Base-by-base conservation (phyloP, 306 rosid species). In the Castanea mollissima region DNA sequence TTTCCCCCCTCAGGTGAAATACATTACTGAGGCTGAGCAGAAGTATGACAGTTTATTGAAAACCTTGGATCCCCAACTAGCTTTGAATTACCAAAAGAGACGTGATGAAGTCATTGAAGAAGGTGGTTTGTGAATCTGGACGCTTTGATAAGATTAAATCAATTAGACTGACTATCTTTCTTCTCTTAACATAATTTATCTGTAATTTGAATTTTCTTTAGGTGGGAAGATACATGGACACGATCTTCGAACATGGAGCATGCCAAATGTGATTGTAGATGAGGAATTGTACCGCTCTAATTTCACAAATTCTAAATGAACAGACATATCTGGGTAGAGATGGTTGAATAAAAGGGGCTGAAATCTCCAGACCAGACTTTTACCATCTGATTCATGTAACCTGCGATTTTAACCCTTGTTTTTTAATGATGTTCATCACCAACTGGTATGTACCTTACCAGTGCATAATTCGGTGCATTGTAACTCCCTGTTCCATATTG, bases 61-160 rank as follows among this genome's bases (percentile, higher is more conserved):
- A 68, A 69, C 80, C 71, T 85, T 94, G 80, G 93, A 91, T 83
- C 91, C 97, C 10, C 90, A 84, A 18, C 83, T 94, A 62, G 86
- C 97, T 49, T 63, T 60, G 80, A 76, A 85, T 75, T 92, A 89
- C 87, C 90, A 86, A 79, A 86, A 84, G 86, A 91, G 98, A 86
- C 92, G 98, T 59, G 92, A 81, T 55, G 97, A 94, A 85, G 97
- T 97, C 80, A 92, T 97, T 56, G 73, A 74, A 85, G 98, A 92
- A 88, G 98, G 98, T 94, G 85, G 81, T 29, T 78, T 85, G 27
- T 64, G 23, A 56, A 51, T 20, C 14, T 78, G 67, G 49, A 58
- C 51, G 6, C 78, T 54, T 78, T 63, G 41, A 52, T 51, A 25
- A 23, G 19, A 71, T 62, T 74, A 82, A 32, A 46, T 58, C 1